A percentile compares a stretch with the other conserved stretches of the same genome.
These are phyloP conservation scores for Venturia pyrina DNA, from an alignment of 2,329 filamentous ascomycete genomes.

Conservation along the genomic window DNA sequence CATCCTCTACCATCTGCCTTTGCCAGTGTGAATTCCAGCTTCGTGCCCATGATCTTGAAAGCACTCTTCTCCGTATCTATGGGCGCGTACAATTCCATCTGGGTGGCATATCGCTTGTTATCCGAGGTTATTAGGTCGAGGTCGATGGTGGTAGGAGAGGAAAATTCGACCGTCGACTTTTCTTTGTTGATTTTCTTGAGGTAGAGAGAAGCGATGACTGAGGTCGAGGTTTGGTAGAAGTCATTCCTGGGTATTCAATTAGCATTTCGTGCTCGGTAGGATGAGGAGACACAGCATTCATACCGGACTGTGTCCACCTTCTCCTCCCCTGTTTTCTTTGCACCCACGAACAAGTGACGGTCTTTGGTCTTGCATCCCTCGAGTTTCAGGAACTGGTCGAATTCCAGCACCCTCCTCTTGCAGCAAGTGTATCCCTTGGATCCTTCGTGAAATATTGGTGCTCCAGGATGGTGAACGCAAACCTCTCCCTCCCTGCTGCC, in stretches of 20 bases:
- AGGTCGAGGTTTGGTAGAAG: slow-evolving; percentile 84
- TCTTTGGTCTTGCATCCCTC: slow-evolving; percentile 77
- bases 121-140: slow-evolving; percentile 84
- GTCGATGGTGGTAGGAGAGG: slow-evolving; percentile 46
- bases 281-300: slow-evolving; percentile 13
- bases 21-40: slow-evolving; percentile 68
- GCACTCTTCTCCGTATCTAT: slow-evolving; percentile 68
- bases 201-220: slow-evolving; percentile 85
- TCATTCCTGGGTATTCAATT: slow-evolving; percentile 50
- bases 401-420: slow-evolving; percentile 88
- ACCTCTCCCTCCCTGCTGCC: slow-evolving; percentile 56
- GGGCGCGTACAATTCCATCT: slow-evolving; percentile 63
- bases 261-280: slow-evolving; percentile 1
- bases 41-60: slow-evolving; percentile 78
- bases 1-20: slow-evolving; percentile 70
- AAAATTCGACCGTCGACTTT: slow-evolving; percentile 62
- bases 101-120: slow-evolving; percentile 67
- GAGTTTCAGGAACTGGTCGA: slow-evolving; percentile 96
- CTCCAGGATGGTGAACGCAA: slow-evolving; percentile 82
- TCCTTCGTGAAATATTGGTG: slow-evolving; percentile 91
- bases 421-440: slow-evolving; percentile 98
- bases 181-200: slow-evolving; percentile 94
- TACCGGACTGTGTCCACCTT: slow-evolving; percentile 68
- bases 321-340: slow-evolving; percentile 61
- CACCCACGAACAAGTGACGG: slow-evolving; percentile 76